phyloP scores from a whole-genome alignment of 805 yeast genomes.

The Kregervanrija delftensis region DNA sequence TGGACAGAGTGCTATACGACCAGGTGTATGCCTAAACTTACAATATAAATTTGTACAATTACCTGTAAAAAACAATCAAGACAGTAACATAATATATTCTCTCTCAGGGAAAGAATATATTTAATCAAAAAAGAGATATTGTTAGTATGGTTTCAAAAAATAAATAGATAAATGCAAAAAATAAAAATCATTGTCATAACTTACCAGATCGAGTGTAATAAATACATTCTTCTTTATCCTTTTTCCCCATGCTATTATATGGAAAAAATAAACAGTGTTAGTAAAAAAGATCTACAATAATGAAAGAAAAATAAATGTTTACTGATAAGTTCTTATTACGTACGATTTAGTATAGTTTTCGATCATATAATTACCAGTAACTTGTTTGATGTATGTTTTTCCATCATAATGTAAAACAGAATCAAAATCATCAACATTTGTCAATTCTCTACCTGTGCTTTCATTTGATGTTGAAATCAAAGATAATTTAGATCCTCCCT shows the following conservation, averaged over 20 bases:
- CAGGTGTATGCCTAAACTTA: conserved; percentile 43
- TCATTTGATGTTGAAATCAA: conserved; percentile 27
- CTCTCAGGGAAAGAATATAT: too few relatives aligned
- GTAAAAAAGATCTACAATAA: too few relatives aligned
- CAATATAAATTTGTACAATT: conserved; percentile 49
- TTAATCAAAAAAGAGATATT: too few relatives aligned
- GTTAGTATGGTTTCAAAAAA: too few relatives aligned
- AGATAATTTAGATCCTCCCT: conserved; percentile 34
- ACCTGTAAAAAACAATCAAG: conserved; percentile 22
- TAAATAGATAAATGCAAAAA: too few relatives aligned
- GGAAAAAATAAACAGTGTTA: background rate
- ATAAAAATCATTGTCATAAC: too few relatives aligned
- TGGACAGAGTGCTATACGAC: conserved; percentile 48
- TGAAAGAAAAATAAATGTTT: background rate
- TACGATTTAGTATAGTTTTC: conserved; percentile 3
- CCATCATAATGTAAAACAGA: conserved; percentile 10
- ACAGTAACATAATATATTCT: too few relatives aligned
- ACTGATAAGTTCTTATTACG: background rate
- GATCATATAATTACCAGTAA: conserved; percentile 19
- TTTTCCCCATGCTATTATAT: background rate
- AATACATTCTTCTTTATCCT: conserved; percentile 9
- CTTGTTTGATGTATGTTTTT: conserved; percentile 16
- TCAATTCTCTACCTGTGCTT: conserved; percentile 9
- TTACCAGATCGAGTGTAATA: too few relatives aligned
- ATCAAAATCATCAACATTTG: conserved; percentile 16